phyloP scores from a whole-genome alignment of 306 rosid genomes.

The Castanospermum australe region DNA sequence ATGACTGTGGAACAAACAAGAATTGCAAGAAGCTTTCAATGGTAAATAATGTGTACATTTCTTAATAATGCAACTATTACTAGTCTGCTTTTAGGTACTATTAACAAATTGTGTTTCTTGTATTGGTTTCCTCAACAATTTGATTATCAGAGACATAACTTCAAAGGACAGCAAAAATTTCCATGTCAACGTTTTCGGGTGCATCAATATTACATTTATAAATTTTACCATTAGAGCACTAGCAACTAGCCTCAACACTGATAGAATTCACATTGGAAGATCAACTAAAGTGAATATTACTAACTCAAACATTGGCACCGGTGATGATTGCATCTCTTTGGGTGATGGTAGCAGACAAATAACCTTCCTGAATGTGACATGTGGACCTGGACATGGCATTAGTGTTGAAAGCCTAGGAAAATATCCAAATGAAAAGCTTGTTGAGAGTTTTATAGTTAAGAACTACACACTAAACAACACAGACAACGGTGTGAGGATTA shows the following conservation, averaged over 20 bases:
- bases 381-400: slow-evolving; percentile 14
- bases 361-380: background rate
- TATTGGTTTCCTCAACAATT: background rate
- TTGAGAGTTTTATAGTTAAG: background rate
- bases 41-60: background rate
- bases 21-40: background rate
- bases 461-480: background rate
- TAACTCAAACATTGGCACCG: background rate
- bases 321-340: background rate
- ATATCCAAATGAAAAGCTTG: background rate
- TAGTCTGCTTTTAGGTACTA: background rate
- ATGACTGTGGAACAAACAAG: background rate
- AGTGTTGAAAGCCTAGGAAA: slow-evolving; percentile 12
- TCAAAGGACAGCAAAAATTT: slow-evolving; percentile 13
- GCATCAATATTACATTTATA: background rate
- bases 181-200: background rate
- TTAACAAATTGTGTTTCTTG: background rate
- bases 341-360: slow-evolving; percentile 3
- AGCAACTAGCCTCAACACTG: background rate
- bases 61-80: background rate
- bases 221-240: background rate
- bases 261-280: slow-evolving; percentile 17
- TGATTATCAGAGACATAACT: background rate
- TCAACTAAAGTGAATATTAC: background rate
- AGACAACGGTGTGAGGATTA: background rate